Evolutionary conservation across 2,329 filamentous ascomycete genomes (phyloP).

Genomic region (Leptographium wingfieldii): DNA sequence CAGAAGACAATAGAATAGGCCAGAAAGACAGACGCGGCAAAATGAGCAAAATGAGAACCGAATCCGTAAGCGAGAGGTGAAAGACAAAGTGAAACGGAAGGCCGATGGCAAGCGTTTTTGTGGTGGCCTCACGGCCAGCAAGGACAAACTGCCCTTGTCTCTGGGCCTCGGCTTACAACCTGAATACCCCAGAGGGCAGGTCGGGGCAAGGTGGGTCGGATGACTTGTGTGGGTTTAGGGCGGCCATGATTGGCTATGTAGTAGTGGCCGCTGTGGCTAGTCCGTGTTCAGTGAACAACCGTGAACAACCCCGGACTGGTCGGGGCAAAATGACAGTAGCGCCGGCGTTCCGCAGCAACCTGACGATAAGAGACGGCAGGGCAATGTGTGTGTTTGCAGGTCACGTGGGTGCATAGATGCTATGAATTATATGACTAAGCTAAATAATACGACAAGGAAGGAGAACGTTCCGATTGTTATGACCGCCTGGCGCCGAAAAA

Average conservation of each 20-base stretch:
- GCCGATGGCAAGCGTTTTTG: neutral
- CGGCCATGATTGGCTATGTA: neutral
- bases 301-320: neutral
- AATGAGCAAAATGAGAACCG: neutral
- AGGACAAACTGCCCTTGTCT: neutral
- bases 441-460: no score
- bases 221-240: neutral
- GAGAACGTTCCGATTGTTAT: no score
- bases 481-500: neutral
- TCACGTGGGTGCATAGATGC: neutral
- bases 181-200: neutral
- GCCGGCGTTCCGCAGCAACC: no score
- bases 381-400: neutral
- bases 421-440: neutral
- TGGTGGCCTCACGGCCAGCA: neutral
- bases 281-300: neutral
- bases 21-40: neutral
- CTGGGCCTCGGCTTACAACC: neutral
- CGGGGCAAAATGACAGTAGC: neutral
- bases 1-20: neutral
- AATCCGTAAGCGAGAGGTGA: neutral
- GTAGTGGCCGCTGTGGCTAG: neutral
- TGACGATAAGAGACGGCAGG: neutral
- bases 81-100: neutral
- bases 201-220: neutral